These are phyloP conservation scores for Puccinia horiana DNA, from an alignment of 1,284 basidiomycete species.

Conservation along the genomic window DNA sequence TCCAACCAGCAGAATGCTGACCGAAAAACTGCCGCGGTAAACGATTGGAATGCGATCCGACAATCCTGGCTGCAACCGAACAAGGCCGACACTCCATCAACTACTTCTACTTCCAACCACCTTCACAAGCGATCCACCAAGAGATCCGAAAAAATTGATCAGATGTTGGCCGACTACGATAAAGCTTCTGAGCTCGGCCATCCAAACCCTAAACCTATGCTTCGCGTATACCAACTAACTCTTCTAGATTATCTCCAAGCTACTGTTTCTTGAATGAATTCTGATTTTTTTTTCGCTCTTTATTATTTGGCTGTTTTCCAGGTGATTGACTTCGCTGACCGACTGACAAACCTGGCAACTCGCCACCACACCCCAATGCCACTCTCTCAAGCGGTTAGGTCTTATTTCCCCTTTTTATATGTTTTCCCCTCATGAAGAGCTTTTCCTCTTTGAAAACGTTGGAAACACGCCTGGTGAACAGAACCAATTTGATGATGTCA, in stretches of 20 bases:
- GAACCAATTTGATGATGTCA: background rate
- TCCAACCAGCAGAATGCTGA: background rate
- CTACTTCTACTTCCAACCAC: background rate
- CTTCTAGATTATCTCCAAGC: too few relatives aligned
- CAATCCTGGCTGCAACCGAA: constrained; percentile 20
- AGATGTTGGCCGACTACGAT: constrained; percentile 19
- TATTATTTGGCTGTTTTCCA: background rate
- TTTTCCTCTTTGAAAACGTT: background rate
- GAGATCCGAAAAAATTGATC: background rate
- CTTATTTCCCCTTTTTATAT: background rate
- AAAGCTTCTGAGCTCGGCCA: constrained; percentile 11
- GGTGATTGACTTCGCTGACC: constrained; percentile 17
- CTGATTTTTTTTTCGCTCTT: background rate
- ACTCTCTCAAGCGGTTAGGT: constrained; percentile 33
- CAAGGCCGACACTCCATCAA: background rate
- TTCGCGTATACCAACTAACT: background rate
- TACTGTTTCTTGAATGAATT: background rate
- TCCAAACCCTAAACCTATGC: constrained; percentile 21
- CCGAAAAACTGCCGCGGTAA: background rate
- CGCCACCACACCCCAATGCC: background rate
- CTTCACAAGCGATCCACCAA: background rate
- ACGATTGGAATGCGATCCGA: constrained; percentile 21
- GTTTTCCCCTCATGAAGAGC: background rate
- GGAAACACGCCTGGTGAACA: background rate
- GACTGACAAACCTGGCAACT: background rate